phyloP scores from a whole-genome alignment of 2,329 filamentous ascomycete genomes.

The Botryosphaeria dothidea region DNA sequence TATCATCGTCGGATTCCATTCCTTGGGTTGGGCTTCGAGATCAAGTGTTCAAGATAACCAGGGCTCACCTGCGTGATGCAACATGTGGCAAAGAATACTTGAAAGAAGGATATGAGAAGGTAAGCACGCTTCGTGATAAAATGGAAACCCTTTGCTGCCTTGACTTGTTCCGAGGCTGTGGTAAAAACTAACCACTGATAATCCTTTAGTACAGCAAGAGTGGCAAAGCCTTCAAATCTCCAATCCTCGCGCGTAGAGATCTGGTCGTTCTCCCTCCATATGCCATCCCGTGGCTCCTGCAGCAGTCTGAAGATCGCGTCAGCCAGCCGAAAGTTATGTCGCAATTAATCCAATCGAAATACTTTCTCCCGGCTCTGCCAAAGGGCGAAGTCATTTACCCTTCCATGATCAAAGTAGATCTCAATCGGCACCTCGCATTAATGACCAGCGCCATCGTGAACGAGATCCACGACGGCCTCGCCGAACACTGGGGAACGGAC shows the following conservation, averaged over 20 bases:
- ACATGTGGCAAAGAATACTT: background rate
- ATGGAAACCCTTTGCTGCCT: background rate
- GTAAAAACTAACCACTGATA: background rate
- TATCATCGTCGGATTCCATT: background rate
- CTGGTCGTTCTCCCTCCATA: background rate
- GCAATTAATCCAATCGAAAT: background rate
- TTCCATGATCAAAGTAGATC: background rate
- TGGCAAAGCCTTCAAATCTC: slow-evolving; percentile 5
- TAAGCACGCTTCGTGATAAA: background rate
- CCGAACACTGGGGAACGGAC: slow-evolving; percentile 3
- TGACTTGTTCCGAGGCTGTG: background rate
- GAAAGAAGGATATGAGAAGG: slow-evolving; percentile 16
- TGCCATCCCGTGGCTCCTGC: slow-evolving; percentile 11
- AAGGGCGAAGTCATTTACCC: slow-evolving; percentile 4
- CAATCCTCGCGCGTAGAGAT: background rate
- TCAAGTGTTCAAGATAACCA: slow-evolving; percentile 4
- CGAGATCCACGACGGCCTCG: background rate
- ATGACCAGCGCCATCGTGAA: slow-evolving; percentile 12
- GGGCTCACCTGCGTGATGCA: slow-evolving; percentile 12
- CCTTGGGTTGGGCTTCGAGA: slow-evolving; percentile 13
- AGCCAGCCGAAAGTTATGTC: slow-evolving; percentile 11
- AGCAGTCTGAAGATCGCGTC: slow-evolving; percentile 8
- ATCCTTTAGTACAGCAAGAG: slow-evolving; percentile 8
- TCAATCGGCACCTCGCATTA: slow-evolving; percentile 12
- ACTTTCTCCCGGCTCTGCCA: background rate